Percentiles rank a stretch among this genome's conserved stretches.
phyloP scores from a whole-genome alignment of 495 filamentous ascomycete species.

The Penicillium arizonense region DNA sequence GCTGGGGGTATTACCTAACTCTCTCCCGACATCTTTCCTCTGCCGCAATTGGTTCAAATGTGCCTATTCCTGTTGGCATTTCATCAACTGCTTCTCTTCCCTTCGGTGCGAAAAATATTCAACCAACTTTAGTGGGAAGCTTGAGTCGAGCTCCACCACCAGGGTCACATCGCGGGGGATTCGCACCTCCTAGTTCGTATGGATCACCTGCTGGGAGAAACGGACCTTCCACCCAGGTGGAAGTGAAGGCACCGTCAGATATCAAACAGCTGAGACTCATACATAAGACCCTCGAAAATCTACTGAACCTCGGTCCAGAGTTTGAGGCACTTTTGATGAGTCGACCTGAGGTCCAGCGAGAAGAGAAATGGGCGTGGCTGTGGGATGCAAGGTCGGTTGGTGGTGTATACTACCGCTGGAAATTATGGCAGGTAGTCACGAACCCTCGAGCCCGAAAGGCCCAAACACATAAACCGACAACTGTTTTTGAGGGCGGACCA shows the following conservation, averaged over 20 bases:
- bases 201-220: slow-evolving; percentile 38
- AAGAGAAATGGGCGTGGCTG: slow-evolving; percentile 91
- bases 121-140: slow-evolving; percentile 36
- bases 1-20: slow-evolving; percentile 79
- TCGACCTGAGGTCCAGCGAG: slow-evolving; percentile 69
- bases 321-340: slow-evolving; percentile 95
- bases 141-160: slow-evolving; percentile 58
- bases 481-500: slow-evolving; percentile 67
- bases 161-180: slow-evolving; percentile 64
- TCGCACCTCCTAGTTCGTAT: slow-evolving; percentile 79
- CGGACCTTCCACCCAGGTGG: slow-evolving; percentile 60
- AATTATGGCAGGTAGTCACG: slow-evolving; percentile 80
- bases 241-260: slow-evolving; percentile 73
- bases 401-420: slow-evolving; percentile 88
- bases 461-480: slow-evolving; percentile 22
- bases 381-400: slow-evolving; percentile 82
- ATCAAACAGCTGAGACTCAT: slow-evolving; percentile 80
- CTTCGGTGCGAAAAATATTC: slow-evolving; percentile 80
- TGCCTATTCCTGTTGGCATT: slow-evolving; percentile 48
- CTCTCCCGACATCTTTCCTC: slow-evolving; percentile 84
- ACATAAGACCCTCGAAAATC: slow-evolving; percentile 78
- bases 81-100: slow-evolving; percentile 60
- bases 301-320: slow-evolving; percentile 77
- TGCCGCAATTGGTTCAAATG: slow-evolving; percentile 60
- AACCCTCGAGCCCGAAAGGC: slow-evolving; percentile 31